Evolutionary conservation across 768 basidiomycete genomes (phyloP).

Genomic region (Auricularia cornea): DNA sequence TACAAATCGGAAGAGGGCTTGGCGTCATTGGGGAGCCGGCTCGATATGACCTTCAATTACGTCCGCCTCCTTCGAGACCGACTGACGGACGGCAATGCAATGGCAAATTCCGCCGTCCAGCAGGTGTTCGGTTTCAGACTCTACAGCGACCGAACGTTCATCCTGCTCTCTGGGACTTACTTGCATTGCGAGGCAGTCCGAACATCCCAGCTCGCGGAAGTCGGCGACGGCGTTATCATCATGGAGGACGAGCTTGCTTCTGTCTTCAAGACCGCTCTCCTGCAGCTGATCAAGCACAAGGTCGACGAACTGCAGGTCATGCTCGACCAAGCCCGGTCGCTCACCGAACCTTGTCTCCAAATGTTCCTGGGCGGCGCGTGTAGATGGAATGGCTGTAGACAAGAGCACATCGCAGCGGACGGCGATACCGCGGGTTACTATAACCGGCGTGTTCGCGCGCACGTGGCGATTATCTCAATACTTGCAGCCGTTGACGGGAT

Average conservation of each 20-base stretch:
- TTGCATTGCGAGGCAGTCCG: conserved; percentile 9
- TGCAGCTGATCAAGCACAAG: background rate
- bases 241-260: background rate
- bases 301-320: background rate
- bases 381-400: background rate
- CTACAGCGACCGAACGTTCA: conserved; percentile 21
- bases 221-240: background rate
- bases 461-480: background rate
- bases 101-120: conserved; percentile 13
- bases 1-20: background rate
- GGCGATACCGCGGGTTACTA: background rate
- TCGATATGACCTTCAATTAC: background rate
- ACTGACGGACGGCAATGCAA: background rate
- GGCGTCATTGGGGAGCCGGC: background rate
- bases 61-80: background rate
- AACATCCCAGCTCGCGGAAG: background rate
- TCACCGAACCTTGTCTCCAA: background rate
- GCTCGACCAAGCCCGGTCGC: background rate
- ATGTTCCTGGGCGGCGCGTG: background rate
- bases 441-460: background rate
- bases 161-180: conserved; percentile 21
- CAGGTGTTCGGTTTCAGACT: conserved; percentile 28
- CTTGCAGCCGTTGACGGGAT: background rate
- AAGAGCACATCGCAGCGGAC: background rate
- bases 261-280: background rate